Base-by-base conservation (phyloP, 306 rosid genomes). In the Abrus precatorius region DNA sequence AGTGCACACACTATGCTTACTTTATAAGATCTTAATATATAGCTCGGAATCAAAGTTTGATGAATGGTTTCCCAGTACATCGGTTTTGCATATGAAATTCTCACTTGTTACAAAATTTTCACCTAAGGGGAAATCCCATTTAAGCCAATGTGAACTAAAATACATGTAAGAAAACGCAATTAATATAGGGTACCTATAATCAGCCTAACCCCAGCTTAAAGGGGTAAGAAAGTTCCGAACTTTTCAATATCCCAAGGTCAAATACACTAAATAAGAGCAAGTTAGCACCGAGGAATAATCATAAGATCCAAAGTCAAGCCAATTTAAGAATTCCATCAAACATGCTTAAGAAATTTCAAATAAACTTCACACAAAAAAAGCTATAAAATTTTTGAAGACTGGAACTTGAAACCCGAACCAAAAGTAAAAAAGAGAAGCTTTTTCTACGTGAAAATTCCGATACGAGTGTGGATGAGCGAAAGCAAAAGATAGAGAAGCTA, bases 141-240 rank as follows among this genome's bases (percentile, higher is more conserved):
- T 13, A 4, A 11, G n/a, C 53, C 0, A 48, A 61, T 29, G 33
- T 11, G 45, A 56, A 67, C 59, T 66, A 73, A 67, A 77, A 29
- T 34, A 66, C 83, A 78, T 40, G 50, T 0, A 70, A 67, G 67
- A 27, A 36, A 68, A 72, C 29, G 50, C 65, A 63, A 80, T 28
- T 1, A 14, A 45, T 9, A 11, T 8, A 49, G 7, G 9, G 47
- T 40, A 6, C 36, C 33, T 50, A 8, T n/a, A 49, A 64, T 63
- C 49, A 56, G 9, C 36, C 69, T 40, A 75, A 20, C 43, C 52
- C 32, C 6, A 66, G 69, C 28, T 64, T 28, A 77, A 76, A 2
- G 44, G 60, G 36, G 48, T n/a, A 60, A 69, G 9, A 62, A 44
- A 14, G 8, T 9, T 68, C 47, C 6, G 49, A 48, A 11, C 5